Percentiles rank a stretch among this genome's conserved stretches.
Evolutionary conservation across 306 rosid species (phyloP).

Genomic region (Fragaria vesca): DNA sequence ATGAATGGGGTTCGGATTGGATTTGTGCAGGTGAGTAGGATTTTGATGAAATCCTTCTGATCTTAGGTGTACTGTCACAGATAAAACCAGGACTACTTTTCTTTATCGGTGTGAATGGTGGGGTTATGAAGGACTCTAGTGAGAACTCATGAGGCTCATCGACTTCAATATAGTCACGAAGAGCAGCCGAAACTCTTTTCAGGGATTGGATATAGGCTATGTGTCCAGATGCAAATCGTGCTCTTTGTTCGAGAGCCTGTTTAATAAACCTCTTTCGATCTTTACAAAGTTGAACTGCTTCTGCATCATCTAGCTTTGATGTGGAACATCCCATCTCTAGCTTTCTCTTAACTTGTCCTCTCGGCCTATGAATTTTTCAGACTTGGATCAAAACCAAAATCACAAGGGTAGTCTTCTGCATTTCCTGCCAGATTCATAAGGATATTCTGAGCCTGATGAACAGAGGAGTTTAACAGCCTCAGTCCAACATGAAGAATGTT

Average conservation of each 20-base stretch:
- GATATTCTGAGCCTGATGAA: slow-evolving; percentile 30
- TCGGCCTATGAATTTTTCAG: slow-evolving; percentile 52
- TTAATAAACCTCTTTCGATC: slow-evolving; percentile 77
- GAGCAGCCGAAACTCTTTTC: slow-evolving; percentile 76
- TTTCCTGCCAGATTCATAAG: slow-evolving; percentile 63
- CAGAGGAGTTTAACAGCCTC: slow-evolving; percentile 20
- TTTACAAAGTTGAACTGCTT: slow-evolving; percentile 87
- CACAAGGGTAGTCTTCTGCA: slow-evolving; percentile 38
- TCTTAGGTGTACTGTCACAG: slow-evolving; percentile 24
- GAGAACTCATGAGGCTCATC: slow-evolving; percentile 51
- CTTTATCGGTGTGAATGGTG: slow-evolving; percentile 59
- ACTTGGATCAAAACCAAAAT: slow-evolving; percentile 52
- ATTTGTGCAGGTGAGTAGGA: slow-evolving; percentile 37
- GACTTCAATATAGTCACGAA: slow-evolving; percentile 69
- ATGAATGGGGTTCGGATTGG: slow-evolving; percentile 46
- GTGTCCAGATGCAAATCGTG: slow-evolving; percentile 68
- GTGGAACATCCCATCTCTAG: slow-evolving; percentile 89
- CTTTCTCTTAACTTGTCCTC: slow-evolving; percentile 24
- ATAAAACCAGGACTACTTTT: slow-evolving; percentile 56
- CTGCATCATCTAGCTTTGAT: slow-evolving; percentile 83
- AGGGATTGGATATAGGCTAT: slow-evolving; percentile 68
- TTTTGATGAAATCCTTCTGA: slow-evolving; percentile 46
- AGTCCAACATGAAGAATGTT: slow-evolving; percentile 12
- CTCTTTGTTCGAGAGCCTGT: slow-evolving; percentile 80
- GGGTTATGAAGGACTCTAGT: slow-evolving; percentile 63